Evolutionary conservation across 495 filamentous ascomycete species (phyloP).

Genomic region (Aspergillus biplanus): DNA sequence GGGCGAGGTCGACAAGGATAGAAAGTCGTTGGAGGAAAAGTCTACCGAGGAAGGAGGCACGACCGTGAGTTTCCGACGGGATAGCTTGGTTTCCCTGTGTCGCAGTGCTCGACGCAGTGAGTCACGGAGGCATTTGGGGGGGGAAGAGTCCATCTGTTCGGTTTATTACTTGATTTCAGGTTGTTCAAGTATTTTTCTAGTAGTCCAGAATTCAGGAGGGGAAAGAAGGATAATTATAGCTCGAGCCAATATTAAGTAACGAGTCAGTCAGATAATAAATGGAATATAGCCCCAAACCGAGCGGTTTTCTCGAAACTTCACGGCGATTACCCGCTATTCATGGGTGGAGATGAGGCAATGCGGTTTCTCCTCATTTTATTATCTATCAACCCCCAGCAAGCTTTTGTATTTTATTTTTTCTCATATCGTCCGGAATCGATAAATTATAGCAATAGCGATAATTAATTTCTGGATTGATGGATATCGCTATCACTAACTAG

Average conservation of each 20-base stretch:
- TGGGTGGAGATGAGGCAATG: background rate
- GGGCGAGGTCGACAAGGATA: constrained; percentile 45
- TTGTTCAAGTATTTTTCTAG: background rate
- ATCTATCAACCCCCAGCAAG: background rate
- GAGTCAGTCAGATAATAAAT: too few species aligned
- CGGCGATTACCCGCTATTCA: background rate
- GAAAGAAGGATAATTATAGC: background rate
- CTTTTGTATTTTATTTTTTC: background rate
- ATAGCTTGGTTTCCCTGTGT: constrained; percentile 45
- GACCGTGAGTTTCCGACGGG: constrained; percentile 50
- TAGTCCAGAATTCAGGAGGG: background rate
- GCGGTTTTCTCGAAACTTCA: background rate
- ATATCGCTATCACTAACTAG: background rate
- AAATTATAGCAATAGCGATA: background rate
- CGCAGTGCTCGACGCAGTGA: constrained; percentile 43
- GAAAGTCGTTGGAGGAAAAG: constrained; percentile 54
- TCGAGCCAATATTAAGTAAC: too few species aligned
- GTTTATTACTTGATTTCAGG: background rate
- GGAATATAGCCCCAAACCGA: background rate
- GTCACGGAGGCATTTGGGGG: constrained; percentile 35
- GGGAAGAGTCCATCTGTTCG: constrained; percentile 10
- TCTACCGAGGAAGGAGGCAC: constrained; percentile 39
- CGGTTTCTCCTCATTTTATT: background rate
- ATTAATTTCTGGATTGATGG: background rate
- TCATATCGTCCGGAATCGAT: background rate